Base-by-base conservation (phyloP, 2,329 filamentous ascomycete genomes). In the Kalaharituber pfeilii region DNA sequence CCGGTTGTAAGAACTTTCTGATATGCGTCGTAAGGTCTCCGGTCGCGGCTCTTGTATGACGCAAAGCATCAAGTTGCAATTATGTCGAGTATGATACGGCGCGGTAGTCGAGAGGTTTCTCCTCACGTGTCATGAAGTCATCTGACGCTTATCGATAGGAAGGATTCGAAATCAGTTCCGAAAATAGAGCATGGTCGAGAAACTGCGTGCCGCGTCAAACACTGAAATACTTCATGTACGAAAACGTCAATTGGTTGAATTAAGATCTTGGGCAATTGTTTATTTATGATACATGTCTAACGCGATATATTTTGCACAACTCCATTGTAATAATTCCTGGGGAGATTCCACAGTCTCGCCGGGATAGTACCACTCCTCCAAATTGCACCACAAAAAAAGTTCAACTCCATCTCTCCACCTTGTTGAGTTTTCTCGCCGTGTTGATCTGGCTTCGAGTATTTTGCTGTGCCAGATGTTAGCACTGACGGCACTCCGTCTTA, bases 381-480 rank as follows among this genome's bases (percentile, higher is more conserved):
- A n/a, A 18, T 39, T 15, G 15, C 4, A 39, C 13, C 42, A 18
- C 5, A 8, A 47, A 6, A 5, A 47, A 47, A 47, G n/a, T 22
- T 25, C 42, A 73, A 52, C 69, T 69, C 52, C 60, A 62, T 56
- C 75, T 71, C 59, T 79, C 72, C 42, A 80, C 64, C 59, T 66
- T 70, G 68, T 84, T 84, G 66, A 83, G 69, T 66, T 75, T 81
- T 67, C 72, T 76, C 49, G 79, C 73, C 25, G 73, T 80, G 59
- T 70, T 66, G 60, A 75, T 81, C 69, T 83, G 89, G 66, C 73
- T 85, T 67, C 85, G 81, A 56, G 91, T 96, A 64, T 76, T 79
- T 71, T 98, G 91, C 42, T 47, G 18, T 15, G 25, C 25, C 5
- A 13, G 13, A 25, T 25, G 22, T 20, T 18, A 39, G 15, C 8